Percentiles rank a stretch among this genome's conserved stretches.
Conservation (phyloP, 305 asterid genomes). For the Caryopteris hybrid region DNA sequence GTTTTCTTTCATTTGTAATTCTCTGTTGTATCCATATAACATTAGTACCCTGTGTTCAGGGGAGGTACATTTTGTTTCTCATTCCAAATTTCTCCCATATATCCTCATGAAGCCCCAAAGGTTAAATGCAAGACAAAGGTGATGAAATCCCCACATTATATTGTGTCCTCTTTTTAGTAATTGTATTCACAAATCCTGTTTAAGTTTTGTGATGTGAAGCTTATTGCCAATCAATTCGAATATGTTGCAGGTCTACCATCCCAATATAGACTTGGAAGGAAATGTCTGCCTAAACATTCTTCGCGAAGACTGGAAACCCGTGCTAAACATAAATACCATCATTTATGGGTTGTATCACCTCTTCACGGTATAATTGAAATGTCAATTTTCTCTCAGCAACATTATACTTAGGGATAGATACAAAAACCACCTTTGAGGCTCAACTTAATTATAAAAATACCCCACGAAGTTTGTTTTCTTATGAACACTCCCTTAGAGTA, state of each 20-base stretch:
- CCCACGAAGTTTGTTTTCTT: not conserved
- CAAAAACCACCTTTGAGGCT: not conserved
- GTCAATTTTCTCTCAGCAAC: not conserved
- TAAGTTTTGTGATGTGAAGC: not conserved
- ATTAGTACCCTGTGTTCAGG: conserved; percentile 35
- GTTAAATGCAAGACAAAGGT: conserved; percentile 99
- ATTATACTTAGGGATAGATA: not conserved
- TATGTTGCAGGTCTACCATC: conserved; percentile 82
- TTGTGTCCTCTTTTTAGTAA: not conserved
- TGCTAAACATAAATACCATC: conserved; percentile 80
- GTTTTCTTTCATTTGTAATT: not conserved
- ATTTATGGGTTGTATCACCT: conserved; percentile 85
- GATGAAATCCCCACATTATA: conserved; percentile 2
- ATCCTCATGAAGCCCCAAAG: conserved; percentile 96
- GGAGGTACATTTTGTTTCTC: conserved; percentile 80
- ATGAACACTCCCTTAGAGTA: conserved; percentile 62
- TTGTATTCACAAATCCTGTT: not conserved
- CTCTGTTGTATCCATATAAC: conserved; percentile 8
- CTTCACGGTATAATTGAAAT: conserved; percentile 70
- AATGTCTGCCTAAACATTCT: conserved; percentile 98
- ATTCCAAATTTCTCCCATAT: conserved; percentile 80
- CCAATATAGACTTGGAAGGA: conserved; percentile 95
- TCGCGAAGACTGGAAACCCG: conserved; percentile 99
- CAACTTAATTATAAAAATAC: not conserved
- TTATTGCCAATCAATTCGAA: not conserved